phyloP scores from a whole-genome alignment of 2,329 filamentous ascomycete species.

The Colletotrichum costaricense region DNA sequence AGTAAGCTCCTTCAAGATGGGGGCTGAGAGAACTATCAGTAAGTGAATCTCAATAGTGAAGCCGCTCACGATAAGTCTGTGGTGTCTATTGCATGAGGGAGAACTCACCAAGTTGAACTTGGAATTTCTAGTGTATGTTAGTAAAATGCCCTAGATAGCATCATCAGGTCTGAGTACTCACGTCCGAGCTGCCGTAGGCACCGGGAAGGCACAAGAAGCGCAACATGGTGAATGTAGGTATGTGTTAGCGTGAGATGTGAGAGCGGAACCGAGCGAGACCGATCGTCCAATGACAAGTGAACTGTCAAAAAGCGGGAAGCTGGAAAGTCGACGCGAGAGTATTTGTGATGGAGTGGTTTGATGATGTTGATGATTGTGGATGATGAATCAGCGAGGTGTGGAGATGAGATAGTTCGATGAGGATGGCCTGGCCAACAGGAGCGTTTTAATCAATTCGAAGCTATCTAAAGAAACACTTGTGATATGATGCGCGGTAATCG shows the following conservation, averaged over 20 bases:
- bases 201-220: conserved; percentile 68
- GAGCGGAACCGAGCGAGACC: not conserved
- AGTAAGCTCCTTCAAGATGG: conserved; percentile 59
- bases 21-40: conserved; percentile 48
- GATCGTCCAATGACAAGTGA: conserved; percentile 1
- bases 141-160: conserved; percentile 28
- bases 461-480: conserved; percentile 9
- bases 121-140: conserved; percentile 59
- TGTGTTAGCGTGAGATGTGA: conserved; percentile 7
- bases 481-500: conserved; percentile 17
- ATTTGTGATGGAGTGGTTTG: conserved; percentile 2
- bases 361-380: not conserved
- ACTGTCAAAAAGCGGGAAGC: not conserved
- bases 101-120: conserved; percentile 61
- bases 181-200: conserved; percentile 67
- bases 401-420: conserved; percentile 14
- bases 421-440: conserved; percentile 15
- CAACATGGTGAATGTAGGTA: conserved; percentile 47
- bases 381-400: conserved; percentile 27
- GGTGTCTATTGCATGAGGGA: conserved; percentile 1
- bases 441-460: conserved; percentile 34
- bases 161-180: conserved; percentile 45
- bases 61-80: not conserved
- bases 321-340: not conserved
- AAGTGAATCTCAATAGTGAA: conserved; percentile 19